A percentile compares a stretch with the other conserved stretches of the same genome.
These are phyloP conservation scores for Mitragyna speciosa DNA, from an alignment of 257 asterid genomes.

Conservation along the genomic window DNA sequence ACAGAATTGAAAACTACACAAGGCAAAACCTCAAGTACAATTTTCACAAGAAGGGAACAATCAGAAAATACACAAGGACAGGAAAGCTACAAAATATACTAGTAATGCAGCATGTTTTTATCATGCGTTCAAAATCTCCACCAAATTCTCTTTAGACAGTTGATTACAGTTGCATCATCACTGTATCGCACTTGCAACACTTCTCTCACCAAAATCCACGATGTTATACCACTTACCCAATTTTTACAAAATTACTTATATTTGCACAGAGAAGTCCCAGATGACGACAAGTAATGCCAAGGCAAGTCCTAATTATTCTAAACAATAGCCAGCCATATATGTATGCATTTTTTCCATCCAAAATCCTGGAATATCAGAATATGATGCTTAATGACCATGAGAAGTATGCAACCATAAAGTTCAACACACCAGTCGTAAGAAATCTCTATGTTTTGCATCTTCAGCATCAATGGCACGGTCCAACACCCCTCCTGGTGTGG, in stretches of 20 bases:
- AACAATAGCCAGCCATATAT: neutral
- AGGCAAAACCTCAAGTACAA: no score
- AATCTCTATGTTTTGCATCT: slow-evolving; percentile 62
- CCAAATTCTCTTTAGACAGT: neutral
- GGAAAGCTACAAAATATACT: neutral
- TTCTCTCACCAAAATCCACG: neutral
- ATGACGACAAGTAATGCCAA: neutral
- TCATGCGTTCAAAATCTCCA: neutral
- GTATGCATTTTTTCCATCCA: neutral
- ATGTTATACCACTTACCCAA: neutral
- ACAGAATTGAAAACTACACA: no score
- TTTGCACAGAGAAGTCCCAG: neutral
- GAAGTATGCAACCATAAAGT: neutral
- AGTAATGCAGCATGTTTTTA: neutral
- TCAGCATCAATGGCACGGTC: slow-evolving; percentile 79
- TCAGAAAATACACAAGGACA: slow-evolving; percentile 2
- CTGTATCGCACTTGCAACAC: neutral
- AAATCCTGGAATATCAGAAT: neutral
- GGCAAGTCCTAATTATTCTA: neutral
- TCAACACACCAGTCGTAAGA: slow-evolving; percentile 54
- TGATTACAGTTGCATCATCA: neutral
- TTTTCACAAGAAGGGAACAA: neutral
- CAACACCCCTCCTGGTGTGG: slow-evolving; percentile 62
- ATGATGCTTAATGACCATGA: neutral
- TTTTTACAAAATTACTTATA: neutral